A percentile compares a stretch with the other conserved stretches of the same genome.
These are phyloP conservation scores for Sarcodon aspratus DNA, from an alignment of 768 basidiomycete species.

Conservation along the genomic window DNA sequence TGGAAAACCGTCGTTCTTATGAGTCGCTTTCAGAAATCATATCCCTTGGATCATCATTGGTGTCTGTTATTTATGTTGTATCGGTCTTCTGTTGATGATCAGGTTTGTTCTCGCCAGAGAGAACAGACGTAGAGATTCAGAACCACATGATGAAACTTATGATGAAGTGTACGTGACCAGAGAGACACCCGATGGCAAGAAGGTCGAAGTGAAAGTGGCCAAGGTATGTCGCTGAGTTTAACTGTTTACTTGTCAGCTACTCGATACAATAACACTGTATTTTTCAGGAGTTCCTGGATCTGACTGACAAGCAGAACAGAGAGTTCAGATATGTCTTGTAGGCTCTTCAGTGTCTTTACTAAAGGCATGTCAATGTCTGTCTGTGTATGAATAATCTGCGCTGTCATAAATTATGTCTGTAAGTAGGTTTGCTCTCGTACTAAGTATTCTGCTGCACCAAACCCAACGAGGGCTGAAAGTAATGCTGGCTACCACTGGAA, in stretches of 20 bases:
- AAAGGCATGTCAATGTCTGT: too few relatives aligned
- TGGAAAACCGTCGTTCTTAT: too few relatives aligned
- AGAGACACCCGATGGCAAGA: slow-evolving; percentile 36
- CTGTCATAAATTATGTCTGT: too few relatives aligned
- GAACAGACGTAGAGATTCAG: slow-evolving; percentile 53
- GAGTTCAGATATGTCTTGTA: slow-evolving; percentile 65
- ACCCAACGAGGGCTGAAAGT: too few relatives aligned
- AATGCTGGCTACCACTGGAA: too few relatives aligned
- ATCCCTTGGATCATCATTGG: slow-evolving; percentile 74
- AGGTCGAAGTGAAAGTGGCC: slow-evolving; percentile 45
- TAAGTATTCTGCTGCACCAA: too few relatives aligned
- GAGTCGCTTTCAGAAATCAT: slow-evolving; percentile 35
- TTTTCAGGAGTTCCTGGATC: slow-evolving; percentile 53
- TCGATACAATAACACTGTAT: slow-evolving; percentile 3
- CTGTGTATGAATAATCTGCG: too few relatives aligned
- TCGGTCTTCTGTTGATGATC: slow-evolving; percentile 34
- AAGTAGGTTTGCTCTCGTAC: too few relatives aligned
- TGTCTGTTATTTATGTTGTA: slow-evolving; percentile 45
- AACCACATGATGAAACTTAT: slow-evolving; percentile 38
- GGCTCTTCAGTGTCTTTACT: too few relatives aligned
- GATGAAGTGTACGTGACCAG: slow-evolving; percentile 54
- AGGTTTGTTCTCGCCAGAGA: slow-evolving; percentile 43
- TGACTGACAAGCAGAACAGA: slow-evolving; percentile 62
- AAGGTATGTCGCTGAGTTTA: slow-evolving; percentile 43
- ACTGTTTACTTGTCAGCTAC: too few relatives aligned